phyloP scores from a whole-genome alignment of 2,329 filamentous ascomycete genomes.

The Aspergillus versicolor region DNA sequence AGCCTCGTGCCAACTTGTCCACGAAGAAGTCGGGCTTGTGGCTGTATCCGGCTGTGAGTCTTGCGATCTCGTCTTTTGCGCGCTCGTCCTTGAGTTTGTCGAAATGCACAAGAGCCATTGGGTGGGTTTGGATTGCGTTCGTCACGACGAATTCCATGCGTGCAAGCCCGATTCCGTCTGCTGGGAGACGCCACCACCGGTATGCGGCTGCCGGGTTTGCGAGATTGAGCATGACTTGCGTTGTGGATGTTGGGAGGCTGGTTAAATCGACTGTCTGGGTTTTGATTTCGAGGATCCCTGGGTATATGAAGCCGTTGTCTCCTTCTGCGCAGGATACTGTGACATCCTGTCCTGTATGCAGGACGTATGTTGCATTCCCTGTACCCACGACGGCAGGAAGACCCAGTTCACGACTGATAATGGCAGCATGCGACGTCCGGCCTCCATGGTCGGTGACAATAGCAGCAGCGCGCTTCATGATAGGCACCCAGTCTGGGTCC shows the following conservation, averaged over 20 bases:
- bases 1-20: conserved; percentile 37
- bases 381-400: conserved; percentile 41
- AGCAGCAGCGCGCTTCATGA: conserved; percentile 40
- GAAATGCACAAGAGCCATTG: conserved; percentile 40
- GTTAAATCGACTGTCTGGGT: conserved; percentile 32
- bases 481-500: conserved; percentile 41
- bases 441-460: conserved; percentile 36
- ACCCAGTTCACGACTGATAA: conserved; percentile 42
- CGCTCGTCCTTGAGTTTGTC: conserved; percentile 29
- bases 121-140: conserved; percentile 38
- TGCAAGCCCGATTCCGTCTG: conserved; percentile 41
- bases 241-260: conserved; percentile 22
- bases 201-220: conserved; percentile 40
- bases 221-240: conserved; percentile 41
- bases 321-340: conserved; percentile 43
- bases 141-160: conserved; percentile 44
- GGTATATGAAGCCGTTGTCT: conserved; percentile 39
- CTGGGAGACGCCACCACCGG: conserved; percentile 42
- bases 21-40: conserved; percentile 41
- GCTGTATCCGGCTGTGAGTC: conserved; percentile 31
- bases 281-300: conserved; percentile 34
- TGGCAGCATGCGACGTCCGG: conserved; percentile 41
- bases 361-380: conserved; percentile 35
- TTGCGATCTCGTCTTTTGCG: conserved; percentile 26
- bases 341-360: conserved; percentile 39